Conservation (phyloP, 2,329 filamentous ascomycete genomes). For the Didymella sp. region DNA sequence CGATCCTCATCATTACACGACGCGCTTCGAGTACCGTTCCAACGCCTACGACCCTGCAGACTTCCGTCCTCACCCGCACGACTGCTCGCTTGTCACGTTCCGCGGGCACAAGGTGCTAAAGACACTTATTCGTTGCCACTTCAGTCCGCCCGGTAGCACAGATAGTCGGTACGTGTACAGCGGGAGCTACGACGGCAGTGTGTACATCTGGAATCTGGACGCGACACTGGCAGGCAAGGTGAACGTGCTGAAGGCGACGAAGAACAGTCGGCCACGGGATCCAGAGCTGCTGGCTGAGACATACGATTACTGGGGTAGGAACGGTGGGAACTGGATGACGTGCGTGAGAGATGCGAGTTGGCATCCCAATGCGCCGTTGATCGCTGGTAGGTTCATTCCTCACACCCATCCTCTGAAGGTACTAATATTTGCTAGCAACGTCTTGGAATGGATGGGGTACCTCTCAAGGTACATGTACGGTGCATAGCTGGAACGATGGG, state of each 20-base stretch:
- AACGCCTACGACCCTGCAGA: slow-evolving; percentile 68
- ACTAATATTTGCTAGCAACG: slow-evolving; percentile 64
- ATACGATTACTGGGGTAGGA: slow-evolving; percentile 64
- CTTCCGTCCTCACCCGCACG: slow-evolving; percentile 77
- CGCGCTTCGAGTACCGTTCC: slow-evolving; percentile 77
- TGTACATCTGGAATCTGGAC: slow-evolving; percentile 93
- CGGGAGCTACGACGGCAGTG: slow-evolving; percentile 86
- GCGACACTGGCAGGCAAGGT: slow-evolving; percentile 80
- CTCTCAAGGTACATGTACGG: slow-evolving; percentile 74
- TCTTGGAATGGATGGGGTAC: slow-evolving; percentile 81
- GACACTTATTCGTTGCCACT: slow-evolving; percentile 93
- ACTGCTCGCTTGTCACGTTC: slow-evolving; percentile 94
- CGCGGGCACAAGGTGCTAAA: slow-evolving; percentile 86
- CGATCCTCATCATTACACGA: slow-evolving; percentile 64
- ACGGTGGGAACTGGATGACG: slow-evolving; percentile 70
- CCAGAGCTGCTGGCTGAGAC: slow-evolving; percentile 62
- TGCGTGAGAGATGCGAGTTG: slow-evolving; percentile 88
- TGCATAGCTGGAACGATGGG: slow-evolving; percentile 79
- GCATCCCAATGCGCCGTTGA: slow-evolving; percentile 83
- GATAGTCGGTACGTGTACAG: slow-evolving; percentile 93
- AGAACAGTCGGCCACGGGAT: slow-evolving; percentile 64
- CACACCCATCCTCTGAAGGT: neutral
- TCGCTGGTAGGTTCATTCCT: slow-evolving; percentile 64
- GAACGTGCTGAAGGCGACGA: slow-evolving; percentile 76
- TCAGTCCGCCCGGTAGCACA: slow-evolving; percentile 84